Base-by-base conservation (phyloP, 768 basidiomycete species). In the Hygrophoropsis aurantiaca region DNA sequence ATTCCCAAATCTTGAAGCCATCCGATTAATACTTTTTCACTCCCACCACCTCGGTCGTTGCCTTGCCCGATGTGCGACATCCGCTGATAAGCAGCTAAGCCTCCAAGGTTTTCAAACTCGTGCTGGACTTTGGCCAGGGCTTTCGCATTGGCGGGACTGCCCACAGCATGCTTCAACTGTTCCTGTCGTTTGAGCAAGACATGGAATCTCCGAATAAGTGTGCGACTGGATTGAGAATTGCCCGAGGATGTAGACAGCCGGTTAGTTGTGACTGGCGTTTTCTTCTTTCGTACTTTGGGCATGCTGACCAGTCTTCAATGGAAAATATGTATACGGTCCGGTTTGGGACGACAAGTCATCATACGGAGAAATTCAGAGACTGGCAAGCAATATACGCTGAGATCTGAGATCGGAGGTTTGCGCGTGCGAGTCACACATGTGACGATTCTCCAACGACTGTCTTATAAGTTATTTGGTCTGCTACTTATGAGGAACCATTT, bases 51-150 rank as follows among this genome's bases (percentile, higher is more conserved):
- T 43, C 94, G 73, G 49, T 92, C 87, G 7, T 68, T 73, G 3
- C 81, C 78, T 60, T 97, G 94, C 1, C 94, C 94, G 13, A 87
- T 73, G 44, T 69, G 77, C 25, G 91, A 94, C 78, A 93, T 90
- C 32, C 71, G 75, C 62, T 97, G 93, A 62, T 97, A 97, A 20
- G 71, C 72, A 44, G 82, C 80, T 30, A 97, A 59, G 2, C 91
- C 93, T 4, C 93, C 93, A n/a, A 90, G 68, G 11, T 67, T 67
- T 2, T 75, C 74, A 15, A 95, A 82, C 57, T 88, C 75, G 11
- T 64, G 49, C 34, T 85, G 78, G 13, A 92, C 70, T n/a, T 75
- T 70, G 3, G 51, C 65, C 30, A 90, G 60, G 43, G 73, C 72
- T 27, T 58, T 44, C 24, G 52, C 49, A 40, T 57, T 58, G 27